A percentile compares a stretch with the other conserved stretches of the same genome.
Conservation (phyloP, 169 alveolate genomes). For the Cryptosporidium felis region DNA sequence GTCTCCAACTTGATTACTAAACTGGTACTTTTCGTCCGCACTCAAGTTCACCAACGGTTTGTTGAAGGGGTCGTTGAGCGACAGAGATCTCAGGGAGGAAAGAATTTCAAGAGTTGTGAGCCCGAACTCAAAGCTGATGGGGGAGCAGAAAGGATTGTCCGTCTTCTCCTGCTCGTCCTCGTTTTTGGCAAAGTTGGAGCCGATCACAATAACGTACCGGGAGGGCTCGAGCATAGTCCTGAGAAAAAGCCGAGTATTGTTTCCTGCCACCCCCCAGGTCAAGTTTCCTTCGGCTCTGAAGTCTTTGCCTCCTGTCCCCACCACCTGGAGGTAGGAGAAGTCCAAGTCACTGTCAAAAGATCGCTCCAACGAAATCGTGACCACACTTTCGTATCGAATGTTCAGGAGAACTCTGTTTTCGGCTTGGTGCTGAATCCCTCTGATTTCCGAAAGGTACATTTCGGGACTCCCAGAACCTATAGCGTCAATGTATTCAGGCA, state of each 20-base stretch:
- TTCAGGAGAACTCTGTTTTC: constrained; percentile 27
- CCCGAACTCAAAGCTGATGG: constrained; percentile 53
- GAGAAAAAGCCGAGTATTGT: constrained; percentile 46
- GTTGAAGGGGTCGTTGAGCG: constrained; percentile 36
- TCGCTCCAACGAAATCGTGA: constrained; percentile 26
- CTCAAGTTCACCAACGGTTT: neutral
- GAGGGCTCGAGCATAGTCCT: constrained; percentile 26
- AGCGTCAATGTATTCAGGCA: constrained; percentile 49
- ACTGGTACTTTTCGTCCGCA: constrained; percentile 18
- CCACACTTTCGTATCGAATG: constrained; percentile 24
- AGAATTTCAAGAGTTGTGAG: constrained; percentile 22
- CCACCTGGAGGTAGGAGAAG: constrained; percentile 16
- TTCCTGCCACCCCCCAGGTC: constrained; percentile 70
- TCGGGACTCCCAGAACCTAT: constrained; percentile 42
- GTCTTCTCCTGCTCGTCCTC: constrained; percentile 23
- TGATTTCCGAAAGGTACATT: constrained; percentile 30
- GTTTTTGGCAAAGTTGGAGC: constrained; percentile 38
- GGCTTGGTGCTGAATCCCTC: constrained; percentile 46
- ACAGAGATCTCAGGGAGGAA: neutral
- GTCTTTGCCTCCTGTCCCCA: neutral
- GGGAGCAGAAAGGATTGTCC: constrained; percentile 33
- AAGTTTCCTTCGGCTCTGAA: neutral
- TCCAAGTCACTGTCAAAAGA: constrained; percentile 57
- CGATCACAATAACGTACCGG: constrained; percentile 6
- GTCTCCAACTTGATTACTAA: constrained; percentile 25